Base-by-base conservation (phyloP, 116 monocot species). In the Iris pallida region DNA sequence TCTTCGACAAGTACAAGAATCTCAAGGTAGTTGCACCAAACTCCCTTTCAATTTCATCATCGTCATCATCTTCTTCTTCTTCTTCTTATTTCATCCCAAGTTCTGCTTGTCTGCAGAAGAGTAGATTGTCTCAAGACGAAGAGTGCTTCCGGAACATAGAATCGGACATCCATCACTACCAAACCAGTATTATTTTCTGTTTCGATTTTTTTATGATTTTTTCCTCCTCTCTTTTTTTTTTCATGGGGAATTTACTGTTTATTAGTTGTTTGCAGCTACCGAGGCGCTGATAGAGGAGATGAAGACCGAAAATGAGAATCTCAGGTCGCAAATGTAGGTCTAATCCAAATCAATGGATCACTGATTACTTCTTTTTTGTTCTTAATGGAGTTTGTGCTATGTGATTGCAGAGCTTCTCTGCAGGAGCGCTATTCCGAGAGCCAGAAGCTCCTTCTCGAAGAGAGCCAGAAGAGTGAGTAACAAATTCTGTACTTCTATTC, bases 391-490 rank as follows among this genome's bases (percentile, higher is more conserved):
- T 18, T 17, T 66, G 47, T 45, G 54, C 65, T 69, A 41, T 53
- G 16, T 62, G 30, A 60, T 75, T 65, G 64, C 76, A 87, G 87
- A 54, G 61, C 63, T 55, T 72, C 66, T 45, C 18, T 71, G 47
- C 67, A 80, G 59, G 71, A 77, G 42, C 66, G 77, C 20, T 66
- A 43, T 72, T 65, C 14, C 3, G 79, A 82, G 47, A 61, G 70
- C 20, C 70, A 77, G 67, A 74, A 67, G 59, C 57, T 75, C 40
- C 60, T 75, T 48, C 67, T 83, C 61, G 75, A 83, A 61, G 76
- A 87, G 74, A 71, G 73, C 20, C 62, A 48, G 16, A 83, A 81
- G 59, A 45, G 87, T 87, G 75, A 78, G 80, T 9, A 12, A 4
- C 20, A 48, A 20, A 55, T 66, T 6, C 20, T 59, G 7, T 55